Evolutionary conservation across 2,329 filamentous ascomycete genomes (phyloP).

Genomic region (Aureobasidium sp.): DNA sequence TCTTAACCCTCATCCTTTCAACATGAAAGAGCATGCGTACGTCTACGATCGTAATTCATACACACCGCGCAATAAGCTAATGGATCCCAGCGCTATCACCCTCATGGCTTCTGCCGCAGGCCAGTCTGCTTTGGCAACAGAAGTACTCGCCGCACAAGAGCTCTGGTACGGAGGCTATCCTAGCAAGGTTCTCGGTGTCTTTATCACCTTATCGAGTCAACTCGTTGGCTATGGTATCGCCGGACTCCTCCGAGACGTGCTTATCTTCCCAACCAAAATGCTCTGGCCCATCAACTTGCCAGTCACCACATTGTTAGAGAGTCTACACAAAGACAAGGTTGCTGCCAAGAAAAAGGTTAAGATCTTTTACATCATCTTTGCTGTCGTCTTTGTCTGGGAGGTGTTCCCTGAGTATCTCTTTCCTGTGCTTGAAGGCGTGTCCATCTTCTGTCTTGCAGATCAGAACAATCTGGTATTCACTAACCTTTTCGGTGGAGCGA

Average conservation of each 20-base stretch:
- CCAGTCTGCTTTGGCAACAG: conserved; percentile 29
- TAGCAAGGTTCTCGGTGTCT: conserved; percentile 36
- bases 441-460: conserved; percentile 42
- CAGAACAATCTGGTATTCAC: conserved; percentile 39
- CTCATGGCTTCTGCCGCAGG: conserved; percentile 40
- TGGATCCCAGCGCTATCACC: conserved; percentile 24
- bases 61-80: not conserved
- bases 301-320: conserved; percentile 34
- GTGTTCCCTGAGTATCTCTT: conserved; percentile 44
- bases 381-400: conserved; percentile 41
- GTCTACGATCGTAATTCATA: not conserved
- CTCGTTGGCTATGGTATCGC: conserved; percentile 45
- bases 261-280: conserved; percentile 46
- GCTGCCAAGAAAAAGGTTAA: conserved; percentile 36
- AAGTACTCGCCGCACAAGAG: conserved; percentile 40
- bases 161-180: conserved; percentile 41
- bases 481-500: conserved; percentile 45
- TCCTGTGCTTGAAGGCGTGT: conserved; percentile 36
- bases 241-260: conserved; percentile 40
- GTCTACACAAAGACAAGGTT: conserved; percentile 32
- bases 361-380: conserved; percentile 37
- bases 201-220: conserved; percentile 44
- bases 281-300: conserved; percentile 38
- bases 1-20: conserved; percentile 35
- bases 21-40: conserved; percentile 30